phyloP scores from a whole-genome alignment of 2,329 filamentous ascomycete genomes.

The Teratosphaeria gauchensis region DNA sequence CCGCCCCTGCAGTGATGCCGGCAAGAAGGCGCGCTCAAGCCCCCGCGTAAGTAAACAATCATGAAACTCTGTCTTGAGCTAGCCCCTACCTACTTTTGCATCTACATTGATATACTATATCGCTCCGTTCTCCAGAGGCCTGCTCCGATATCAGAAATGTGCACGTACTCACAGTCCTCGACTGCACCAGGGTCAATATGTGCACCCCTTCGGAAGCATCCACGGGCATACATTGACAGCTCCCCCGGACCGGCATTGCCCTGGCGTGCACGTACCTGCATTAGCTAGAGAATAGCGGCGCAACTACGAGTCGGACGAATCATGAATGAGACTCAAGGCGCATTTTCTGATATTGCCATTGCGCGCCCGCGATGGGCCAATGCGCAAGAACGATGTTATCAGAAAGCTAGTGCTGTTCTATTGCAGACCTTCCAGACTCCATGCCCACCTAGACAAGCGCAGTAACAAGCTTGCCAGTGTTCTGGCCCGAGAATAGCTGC shows the following conservation, averaged over 20 bases:
- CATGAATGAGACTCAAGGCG: too few species aligned
- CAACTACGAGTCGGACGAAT: background rate
- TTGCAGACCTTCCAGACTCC: background rate
- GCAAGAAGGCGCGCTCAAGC: background rate
- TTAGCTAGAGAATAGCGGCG: background rate
- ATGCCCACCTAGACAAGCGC: background rate
- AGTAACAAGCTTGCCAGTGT: constrained; percentile 10
- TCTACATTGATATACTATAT: too few species aligned
- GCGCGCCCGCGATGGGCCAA: too few species aligned
- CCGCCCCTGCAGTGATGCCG: background rate
- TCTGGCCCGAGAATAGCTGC: constrained; percentile 37
- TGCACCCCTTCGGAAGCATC: too few species aligned
- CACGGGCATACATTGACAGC: too few species aligned
- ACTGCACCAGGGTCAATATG: background rate
- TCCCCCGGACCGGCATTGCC: background rate
- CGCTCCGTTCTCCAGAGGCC: background rate
- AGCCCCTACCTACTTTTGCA: too few species aligned
- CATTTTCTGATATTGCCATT: too few species aligned
- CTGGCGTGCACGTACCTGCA: background rate
- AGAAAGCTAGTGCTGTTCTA: background rate
- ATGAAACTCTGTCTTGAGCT: background rate
- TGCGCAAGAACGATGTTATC: background rate
- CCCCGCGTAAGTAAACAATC: background rate
- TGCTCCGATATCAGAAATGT: background rate
- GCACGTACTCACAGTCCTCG: background rate